Conservation (phyloP, 2,329 filamentous ascomycete species). For the Curvularia verruculosa region DNA sequence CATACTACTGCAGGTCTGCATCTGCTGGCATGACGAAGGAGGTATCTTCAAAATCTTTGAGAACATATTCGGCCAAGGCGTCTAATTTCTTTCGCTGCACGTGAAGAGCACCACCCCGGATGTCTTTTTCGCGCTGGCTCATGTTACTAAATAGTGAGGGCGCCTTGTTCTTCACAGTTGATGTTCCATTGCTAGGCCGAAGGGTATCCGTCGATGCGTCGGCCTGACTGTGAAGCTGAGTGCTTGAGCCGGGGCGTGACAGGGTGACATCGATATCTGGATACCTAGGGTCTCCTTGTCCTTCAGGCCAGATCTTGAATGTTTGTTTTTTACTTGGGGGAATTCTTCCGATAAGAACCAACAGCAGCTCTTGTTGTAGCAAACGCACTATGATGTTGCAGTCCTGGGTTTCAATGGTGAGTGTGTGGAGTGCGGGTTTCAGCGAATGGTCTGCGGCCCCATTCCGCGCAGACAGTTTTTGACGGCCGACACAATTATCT, state of each 20-base stretch:
- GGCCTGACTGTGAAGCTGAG: constrained; percentile 9
- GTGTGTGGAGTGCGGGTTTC: constrained; percentile 47
- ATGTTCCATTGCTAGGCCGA: constrained; percentile 9
- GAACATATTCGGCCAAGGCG: constrained; percentile 52
- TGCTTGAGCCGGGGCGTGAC: constrained; percentile 13
- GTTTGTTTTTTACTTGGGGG: constrained; percentile 48
- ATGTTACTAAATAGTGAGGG: constrained; percentile 47
- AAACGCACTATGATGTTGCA: constrained; percentile 56
- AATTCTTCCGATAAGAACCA: constrained; percentile 57
- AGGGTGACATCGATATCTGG: constrained; percentile 29
- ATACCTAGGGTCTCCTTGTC: constrained; percentile 49
- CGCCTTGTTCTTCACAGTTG: constrained; percentile 25
- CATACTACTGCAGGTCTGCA: constrained; percentile 41
- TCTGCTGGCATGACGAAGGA: constrained; percentile 58
- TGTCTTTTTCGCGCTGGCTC: constrained; percentile 46
- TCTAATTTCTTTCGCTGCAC: constrained; percentile 58
- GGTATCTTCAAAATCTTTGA: constrained; percentile 52
- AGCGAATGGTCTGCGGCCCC: constrained; percentile 16
- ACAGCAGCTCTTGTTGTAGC: constrained; percentile 54
- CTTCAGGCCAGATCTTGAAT: constrained; percentile 55
- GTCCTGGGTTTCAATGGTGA: constrained; percentile 55
- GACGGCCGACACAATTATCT: constrained; percentile 45
- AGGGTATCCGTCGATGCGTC: constrained; percentile 11
- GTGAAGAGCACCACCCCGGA: constrained; percentile 51
- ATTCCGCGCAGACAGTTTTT: constrained; percentile 19